Evolutionary conservation across 202 grass and related monocot genomes (phyloP).

Genomic region (Brachypodium distachyon): DNA sequence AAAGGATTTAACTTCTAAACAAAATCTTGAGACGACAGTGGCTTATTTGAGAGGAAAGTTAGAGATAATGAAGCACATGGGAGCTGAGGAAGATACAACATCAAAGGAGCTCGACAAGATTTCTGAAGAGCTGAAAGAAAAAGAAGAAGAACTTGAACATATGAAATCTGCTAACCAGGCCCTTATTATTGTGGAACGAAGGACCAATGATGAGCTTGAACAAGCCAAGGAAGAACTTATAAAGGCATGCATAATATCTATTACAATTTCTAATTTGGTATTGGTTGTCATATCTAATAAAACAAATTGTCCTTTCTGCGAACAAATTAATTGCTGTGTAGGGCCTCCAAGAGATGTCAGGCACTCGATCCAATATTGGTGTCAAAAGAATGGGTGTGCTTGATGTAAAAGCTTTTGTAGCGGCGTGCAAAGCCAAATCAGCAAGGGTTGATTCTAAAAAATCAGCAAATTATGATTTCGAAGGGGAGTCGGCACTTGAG

Average conservation of each 20-base stretch:
- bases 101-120: slow-evolving; percentile 4
- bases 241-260: background rate
- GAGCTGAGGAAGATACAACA: background rate
- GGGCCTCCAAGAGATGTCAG: slow-evolving; percentile 33
- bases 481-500: background rate
- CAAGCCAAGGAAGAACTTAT: slow-evolving; percentile 26
- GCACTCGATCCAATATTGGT: slow-evolving; percentile 29
- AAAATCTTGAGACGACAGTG: slow-evolving; percentile 46
- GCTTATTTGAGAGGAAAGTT: slow-evolving; percentile 32
- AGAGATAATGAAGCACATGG: slow-evolving; percentile 30
- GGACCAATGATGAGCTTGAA: slow-evolving; percentile 26
- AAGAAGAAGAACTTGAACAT: background rate
- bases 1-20: slow-evolving; percentile 23
- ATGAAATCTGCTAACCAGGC: slow-evolving; percentile 18
- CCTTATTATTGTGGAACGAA: slow-evolving; percentile 26
- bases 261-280: background rate
- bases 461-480: slow-evolving; percentile 1
- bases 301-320: background rate
- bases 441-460: slow-evolving; percentile 11
- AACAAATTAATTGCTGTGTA: slow-evolving; percentile 22
- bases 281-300: background rate
- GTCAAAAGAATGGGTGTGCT: slow-evolving; percentile 78
- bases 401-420: slow-evolving; percentile 48
- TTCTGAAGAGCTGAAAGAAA: background rate
- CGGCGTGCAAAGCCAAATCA: slow-evolving; percentile 40